Evolutionary conservation across 768 basidiomycete species (phyloP), one percentile per base, ranked within the genome.

Genomic region (Kwoniella botswanensis): DNA sequence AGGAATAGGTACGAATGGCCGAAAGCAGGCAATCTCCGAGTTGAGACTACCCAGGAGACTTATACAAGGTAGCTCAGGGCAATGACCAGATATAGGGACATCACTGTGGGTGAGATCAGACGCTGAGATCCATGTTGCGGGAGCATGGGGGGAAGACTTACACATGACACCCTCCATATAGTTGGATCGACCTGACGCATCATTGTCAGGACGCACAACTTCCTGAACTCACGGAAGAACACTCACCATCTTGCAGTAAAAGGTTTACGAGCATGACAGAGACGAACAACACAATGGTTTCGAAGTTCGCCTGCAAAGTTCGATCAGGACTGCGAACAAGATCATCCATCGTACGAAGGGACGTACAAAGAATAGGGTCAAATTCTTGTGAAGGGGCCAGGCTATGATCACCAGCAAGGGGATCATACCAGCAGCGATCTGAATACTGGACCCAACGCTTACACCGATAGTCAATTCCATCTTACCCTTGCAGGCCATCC

Each of bases 141-240:
- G 35, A 35, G 35, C 35, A 35, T 35, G 6, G 35, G 35, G 35
- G 35, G 12, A 22, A 24, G 29, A 78, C 80, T 54, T 64, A 84
- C 92, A 74, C 78, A 94, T 91, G 54, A 93, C 81, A 43, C 94
- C 94, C 85, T 95, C 94, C 90, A 96, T 92, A 79, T 93, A 94
- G 79, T 95, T 94, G 17, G 91, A 90, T 77, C 90, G 91, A 56
- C 93, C 93, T 72, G 93, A 91, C 85, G 89, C 88, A 74, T 10
- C 58, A 22, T 21, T 21, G n/a, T 26, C 55, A 44, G 35, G 35
- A 35, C 7, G 35, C 6, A 35, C 35, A 35, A 35, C 35, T 35
- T 6, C 35, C 35, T 35, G 7, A 35, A 6, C 35, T 6, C 35
- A 35, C 35, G 7, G 4, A 35, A 35, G 13, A 17, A 6, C 15